These are phyloP conservation scores for Trypanosomatidae sp. DNA, from an alignment of 208 protist species.

Conservation along the genomic window DNA sequence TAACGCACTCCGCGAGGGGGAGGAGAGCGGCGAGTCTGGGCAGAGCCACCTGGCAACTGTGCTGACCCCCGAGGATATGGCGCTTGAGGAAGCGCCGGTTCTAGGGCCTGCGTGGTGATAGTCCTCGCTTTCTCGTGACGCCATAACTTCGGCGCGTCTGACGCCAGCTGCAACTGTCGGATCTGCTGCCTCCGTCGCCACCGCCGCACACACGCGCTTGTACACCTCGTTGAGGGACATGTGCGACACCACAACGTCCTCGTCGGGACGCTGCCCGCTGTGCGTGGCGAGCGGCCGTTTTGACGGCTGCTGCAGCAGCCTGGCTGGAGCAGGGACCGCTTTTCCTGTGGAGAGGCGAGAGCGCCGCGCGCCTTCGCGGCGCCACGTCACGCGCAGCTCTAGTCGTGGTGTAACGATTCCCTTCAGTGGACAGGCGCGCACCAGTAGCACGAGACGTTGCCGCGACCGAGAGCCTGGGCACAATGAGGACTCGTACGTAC, in stretches of 20 bases:
- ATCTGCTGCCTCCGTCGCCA: not conserved
- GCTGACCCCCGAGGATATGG: not conserved
- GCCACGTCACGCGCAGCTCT: conserved; percentile 19
- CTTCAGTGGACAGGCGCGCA: conserved; percentile 32
- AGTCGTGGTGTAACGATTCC: conserved; percentile 16
- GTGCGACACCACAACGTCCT: conserved; percentile 7
- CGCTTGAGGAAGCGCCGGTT: not conserved
- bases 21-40: conserved; percentile 1
- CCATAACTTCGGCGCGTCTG: not conserved
- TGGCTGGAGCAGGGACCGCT: too few relatives aligned
- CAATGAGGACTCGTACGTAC: not conserved
- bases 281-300: not conserved
- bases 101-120: not conserved
- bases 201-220: conserved; percentile 3
- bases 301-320: not conserved
- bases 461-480: not conserved
- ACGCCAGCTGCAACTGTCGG: not conserved
- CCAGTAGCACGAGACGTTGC: conserved; percentile 36
- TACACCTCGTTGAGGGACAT: conserved; percentile 12
- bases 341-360: not conserved
- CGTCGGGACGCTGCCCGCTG: not conserved
- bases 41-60: conserved; percentile 12
- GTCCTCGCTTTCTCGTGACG: not conserved
- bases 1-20: not conserved
- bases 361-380: not conserved